These are phyloP conservation scores for Erythrobasidium hasegawianum DNA, from an alignment of 1,284 basidiomycete species.

Conservation along the genomic window DNA sequence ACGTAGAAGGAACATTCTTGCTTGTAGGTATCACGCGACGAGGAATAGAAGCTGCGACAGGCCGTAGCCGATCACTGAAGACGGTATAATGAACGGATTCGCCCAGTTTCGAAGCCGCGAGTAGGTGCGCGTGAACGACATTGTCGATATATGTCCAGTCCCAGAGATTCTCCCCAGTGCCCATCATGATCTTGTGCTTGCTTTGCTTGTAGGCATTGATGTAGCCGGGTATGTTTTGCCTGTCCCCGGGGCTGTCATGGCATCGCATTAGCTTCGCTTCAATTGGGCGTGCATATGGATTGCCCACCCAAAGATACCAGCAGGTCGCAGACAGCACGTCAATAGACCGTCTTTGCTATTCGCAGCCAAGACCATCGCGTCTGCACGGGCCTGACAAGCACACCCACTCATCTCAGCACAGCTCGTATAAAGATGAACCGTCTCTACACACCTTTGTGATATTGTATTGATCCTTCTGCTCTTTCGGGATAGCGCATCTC, in stretches of 20 bases:
- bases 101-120: constrained; percentile 81
- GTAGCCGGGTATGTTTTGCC: constrained; percentile 77
- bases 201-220: constrained; percentile 73
- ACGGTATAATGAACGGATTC: constrained; percentile 49
- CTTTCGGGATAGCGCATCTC: constrained; percentile 69
- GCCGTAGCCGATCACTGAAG: constrained; percentile 61
- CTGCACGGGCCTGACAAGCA: constrained; percentile 66
- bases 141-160: constrained; percentile 99
- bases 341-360: constrained; percentile 77
- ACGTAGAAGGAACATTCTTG: not conserved
- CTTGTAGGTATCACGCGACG: constrained; percentile 42
- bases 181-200: constrained; percentile 90
- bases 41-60: constrained; percentile 51
- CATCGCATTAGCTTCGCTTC: not conserved
- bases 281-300: constrained; percentile 2
- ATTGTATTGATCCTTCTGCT: constrained; percentile 86
- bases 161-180: constrained; percentile 87
- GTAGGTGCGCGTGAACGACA: constrained; percentile 87
- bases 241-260: constrained; percentile 87
- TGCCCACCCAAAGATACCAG: constrained; percentile 93
- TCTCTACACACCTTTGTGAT: constrained; percentile 66
- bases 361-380: constrained; percentile 75
- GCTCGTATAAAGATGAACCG: not conserved
- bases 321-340: constrained; percentile 85
- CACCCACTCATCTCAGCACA: constrained; percentile 7